Conservation (phyloP, 495 filamentous ascomycete genomes). For the Bathelium albidoporum region DNA sequence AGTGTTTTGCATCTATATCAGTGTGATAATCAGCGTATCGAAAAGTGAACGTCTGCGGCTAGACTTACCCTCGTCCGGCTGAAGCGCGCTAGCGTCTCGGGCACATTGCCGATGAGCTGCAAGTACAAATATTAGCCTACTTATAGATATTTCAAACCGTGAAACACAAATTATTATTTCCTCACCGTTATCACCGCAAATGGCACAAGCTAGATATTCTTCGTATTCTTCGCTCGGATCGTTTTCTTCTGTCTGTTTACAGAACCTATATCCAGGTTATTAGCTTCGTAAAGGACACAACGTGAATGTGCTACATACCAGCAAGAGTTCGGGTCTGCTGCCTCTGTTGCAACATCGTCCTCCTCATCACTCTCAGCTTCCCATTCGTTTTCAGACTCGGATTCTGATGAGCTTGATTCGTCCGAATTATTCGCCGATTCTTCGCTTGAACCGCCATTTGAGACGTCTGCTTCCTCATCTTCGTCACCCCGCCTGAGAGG, state of each 20-base stretch:
- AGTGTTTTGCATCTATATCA: constrained; percentile 47
- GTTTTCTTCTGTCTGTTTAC: constrained; percentile 70
- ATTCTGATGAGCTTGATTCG: constrained; percentile 51
- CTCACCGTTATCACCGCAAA: constrained; percentile 86
- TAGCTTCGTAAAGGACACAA: neutral
- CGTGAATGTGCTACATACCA: constrained; percentile 43
- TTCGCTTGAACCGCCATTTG: constrained; percentile 24
- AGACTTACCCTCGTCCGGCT: constrained; percentile 54
- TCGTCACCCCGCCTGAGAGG: constrained; percentile 27
- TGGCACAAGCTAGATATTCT: constrained; percentile 64
- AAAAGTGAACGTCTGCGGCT: neutral
- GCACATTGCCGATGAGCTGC: constrained; percentile 92
- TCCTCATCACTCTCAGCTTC: constrained; percentile 50
- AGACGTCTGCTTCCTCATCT: constrained; percentile 25
- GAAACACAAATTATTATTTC: constrained; percentile 15
- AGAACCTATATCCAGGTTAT: constrained; percentile 46
- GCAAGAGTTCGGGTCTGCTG: constrained; percentile 50
- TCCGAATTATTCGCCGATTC: constrained; percentile 41
- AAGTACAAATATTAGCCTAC: constrained; percentile 30
- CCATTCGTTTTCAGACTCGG: constrained; percentile 61
- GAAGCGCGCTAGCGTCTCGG: constrained; percentile 62
- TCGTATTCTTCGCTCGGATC: constrained; percentile 85
- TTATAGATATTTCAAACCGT: constrained; percentile 23
- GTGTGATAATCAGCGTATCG: constrained; percentile 7
- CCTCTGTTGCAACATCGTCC: constrained; percentile 59